Evolutionary conservation across 2,329 filamentous ascomycete genomes (phyloP), one percentile per base, ranked within the genome.

Genomic region (Niveomyces coronatus): DNA sequence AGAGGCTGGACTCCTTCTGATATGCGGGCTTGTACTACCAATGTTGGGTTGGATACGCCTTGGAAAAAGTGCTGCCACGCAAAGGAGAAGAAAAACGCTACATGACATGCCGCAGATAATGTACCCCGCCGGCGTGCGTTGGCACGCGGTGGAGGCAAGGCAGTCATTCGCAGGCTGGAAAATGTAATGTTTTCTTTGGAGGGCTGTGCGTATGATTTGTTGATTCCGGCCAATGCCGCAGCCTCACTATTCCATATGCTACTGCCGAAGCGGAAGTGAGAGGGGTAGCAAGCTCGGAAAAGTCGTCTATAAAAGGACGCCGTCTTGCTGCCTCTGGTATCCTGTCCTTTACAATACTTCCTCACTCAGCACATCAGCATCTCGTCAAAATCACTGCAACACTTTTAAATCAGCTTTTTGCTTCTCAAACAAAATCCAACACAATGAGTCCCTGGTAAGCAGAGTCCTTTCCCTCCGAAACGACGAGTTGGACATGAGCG

Each of bases 391-490:
- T 27, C 15, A 31, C 23, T 27, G 13, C 31, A 8, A 31, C 26
- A 32, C 18, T 32, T 15, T 34, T 18, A 29, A 19, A 24, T 5
- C 22, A 10, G 11, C 37, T 16, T 17, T 34, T 23, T 29, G 33
- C 17, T 24, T 13, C 4, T 24, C 19, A 33, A 16, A 16, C 17
- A 18, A 28, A 32, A 20, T 22, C 10, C 18, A 13, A n/a, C 16
- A 40, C n/a, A 40, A 40, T 40, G 39, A 28, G 36, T 27, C 39
- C 39, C 39, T 40, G 39, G 39, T 40, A 40, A 17, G 39, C 35
- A 10, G 5, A 7, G 24, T 13, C 13, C 14, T 14, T 17, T 15
- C 7, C 5, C 10, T 13, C 17, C 32, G 10, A 14, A 9, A 7
- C 4, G 13, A 10, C 14, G 32, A 15, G 22, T 17, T 17, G 5